Evolutionary conservation across 352 stramenopile genomes (phyloP).

Genomic region (Phytophthora melonis): DNA sequence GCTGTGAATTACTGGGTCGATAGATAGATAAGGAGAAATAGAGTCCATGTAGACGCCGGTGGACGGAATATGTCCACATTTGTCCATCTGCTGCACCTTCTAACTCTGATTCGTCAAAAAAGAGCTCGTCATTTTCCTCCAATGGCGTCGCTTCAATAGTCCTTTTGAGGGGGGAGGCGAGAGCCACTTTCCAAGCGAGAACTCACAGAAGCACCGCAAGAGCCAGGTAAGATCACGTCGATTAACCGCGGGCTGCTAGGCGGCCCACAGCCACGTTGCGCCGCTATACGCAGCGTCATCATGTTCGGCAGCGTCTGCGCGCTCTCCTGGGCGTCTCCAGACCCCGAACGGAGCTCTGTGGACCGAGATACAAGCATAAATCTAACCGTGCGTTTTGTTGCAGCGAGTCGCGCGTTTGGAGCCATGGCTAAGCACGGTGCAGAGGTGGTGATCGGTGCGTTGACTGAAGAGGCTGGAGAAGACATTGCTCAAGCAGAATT

Average conservation of each 20-base stretch:
- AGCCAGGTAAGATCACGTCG: constrained; percentile 41
- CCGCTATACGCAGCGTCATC: not conserved
- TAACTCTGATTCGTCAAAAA: constrained; percentile 39
- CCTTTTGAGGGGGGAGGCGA: constrained; percentile 10
- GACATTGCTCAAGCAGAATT: not conserved
- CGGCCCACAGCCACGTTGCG: not conserved
- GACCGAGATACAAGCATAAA: constrained; percentile 21
- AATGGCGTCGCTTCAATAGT: constrained; percentile 26
- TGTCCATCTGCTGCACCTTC: not conserved
- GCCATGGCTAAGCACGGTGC: constrained; percentile 80
- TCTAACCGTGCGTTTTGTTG: constrained; percentile 15
- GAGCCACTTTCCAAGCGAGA: constrained; percentile 42
- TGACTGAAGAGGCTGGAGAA: not conserved
- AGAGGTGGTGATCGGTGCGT: constrained; percentile 83
- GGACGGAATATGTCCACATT: constrained; percentile 17
- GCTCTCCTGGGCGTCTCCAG: constrained; percentile 1
- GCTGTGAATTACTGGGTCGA: constrained; percentile 8
- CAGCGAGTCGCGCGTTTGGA: constrained; percentile 34
- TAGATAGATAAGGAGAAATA: constrained; percentile 25
- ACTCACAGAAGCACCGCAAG: constrained; percentile 33
- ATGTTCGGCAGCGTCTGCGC: constrained; percentile 13
- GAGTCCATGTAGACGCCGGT: constrained; percentile 33
- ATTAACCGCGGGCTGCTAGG: not conserved
- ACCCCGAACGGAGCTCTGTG: constrained; percentile 1
- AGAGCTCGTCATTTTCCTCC: constrained; percentile 22